phyloP scores from a whole-genome alignment of 495 filamentous ascomycete species.

The Penicillium verhagenii region DNA sequence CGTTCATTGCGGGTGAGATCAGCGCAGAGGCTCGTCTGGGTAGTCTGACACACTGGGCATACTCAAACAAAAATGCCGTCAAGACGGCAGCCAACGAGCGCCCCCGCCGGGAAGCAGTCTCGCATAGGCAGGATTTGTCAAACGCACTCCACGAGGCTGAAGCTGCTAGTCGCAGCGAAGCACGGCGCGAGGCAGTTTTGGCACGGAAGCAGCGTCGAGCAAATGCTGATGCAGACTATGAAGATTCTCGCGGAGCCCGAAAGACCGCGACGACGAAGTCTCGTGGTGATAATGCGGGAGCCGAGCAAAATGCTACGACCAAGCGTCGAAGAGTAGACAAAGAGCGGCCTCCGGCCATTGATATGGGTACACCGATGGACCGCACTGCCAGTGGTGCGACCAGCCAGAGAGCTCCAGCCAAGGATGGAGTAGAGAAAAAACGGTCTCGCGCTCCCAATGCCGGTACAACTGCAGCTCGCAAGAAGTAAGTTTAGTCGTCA shows the following conservation, averaged over 20 bases:
- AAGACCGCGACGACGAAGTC: slow-evolving; percentile 62
- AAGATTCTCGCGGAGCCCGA: slow-evolving; percentile 57
- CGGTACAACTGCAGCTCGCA: slow-evolving; percentile 61
- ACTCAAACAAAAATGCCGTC: slow-evolving; percentile 72
- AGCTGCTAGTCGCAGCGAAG: slow-evolving; percentile 73
- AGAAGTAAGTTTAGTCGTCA: slow-evolving; percentile 68
- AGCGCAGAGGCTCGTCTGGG: slow-evolving; percentile 92
- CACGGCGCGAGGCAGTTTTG: slow-evolving; percentile 72
- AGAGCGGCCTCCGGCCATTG: slow-evolving; percentile 50
- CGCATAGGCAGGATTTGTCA: slow-evolving; percentile 55
- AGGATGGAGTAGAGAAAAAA: slow-evolving; percentile 69
- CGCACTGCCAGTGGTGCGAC: slow-evolving; percentile 63
- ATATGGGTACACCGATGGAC: slow-evolving; percentile 61
- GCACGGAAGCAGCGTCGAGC: slow-evolving; percentile 69
- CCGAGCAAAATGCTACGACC: slow-evolving; percentile 38
- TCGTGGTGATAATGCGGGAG: slow-evolving; percentile 54
- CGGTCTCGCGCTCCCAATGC: slow-evolving; percentile 62
- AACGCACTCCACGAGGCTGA: slow-evolving; percentile 72
- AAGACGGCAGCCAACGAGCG: slow-evolving; percentile 66
- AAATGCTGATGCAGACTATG: slow-evolving; percentile 72
- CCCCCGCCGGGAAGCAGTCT: slow-evolving; percentile 72
- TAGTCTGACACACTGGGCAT: slow-evolving; percentile 93
- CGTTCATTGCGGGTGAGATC: slow-evolving; percentile 81
- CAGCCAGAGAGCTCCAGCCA: slow-evolving; percentile 45
- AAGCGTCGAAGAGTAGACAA: slow-evolving; percentile 75